Conservation (phyloP, 179 eudicot genomes). For the Beta lomatogona region DNA sequence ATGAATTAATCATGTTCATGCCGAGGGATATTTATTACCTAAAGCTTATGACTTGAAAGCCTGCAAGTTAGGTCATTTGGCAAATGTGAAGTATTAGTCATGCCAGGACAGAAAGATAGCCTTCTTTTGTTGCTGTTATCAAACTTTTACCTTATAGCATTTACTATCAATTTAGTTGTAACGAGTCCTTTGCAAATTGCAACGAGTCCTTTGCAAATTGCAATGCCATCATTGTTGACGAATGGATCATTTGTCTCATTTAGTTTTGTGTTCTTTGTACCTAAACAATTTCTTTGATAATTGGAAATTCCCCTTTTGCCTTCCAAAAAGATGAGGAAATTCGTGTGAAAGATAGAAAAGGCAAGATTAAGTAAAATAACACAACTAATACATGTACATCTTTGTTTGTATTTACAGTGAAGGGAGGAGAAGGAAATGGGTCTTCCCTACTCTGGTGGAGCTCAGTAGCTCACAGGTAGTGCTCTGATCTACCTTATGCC, state of each 20-base stretch:
- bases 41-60: background rate
- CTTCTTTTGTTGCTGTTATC: background rate
- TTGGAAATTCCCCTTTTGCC: background rate
- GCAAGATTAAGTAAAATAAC: background rate
- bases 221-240: background rate
- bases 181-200: background rate
- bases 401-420: slow-evolving; percentile 53
- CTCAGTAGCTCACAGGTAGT: slow-evolving; percentile 56
- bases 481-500: slow-evolving; percentile 1
- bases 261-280: background rate
- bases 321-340: background rate
- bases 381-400: background rate
- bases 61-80: background rate
- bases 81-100: background rate
- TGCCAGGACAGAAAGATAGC: background rate
- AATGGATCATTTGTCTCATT: background rate
- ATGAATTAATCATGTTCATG: background rate
- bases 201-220: background rate
- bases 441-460: slow-evolving; percentile 73
- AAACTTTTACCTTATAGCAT: background rate
- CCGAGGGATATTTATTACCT: background rate
- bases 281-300: background rate
- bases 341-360: background rate
- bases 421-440: slow-evolving; percentile 98
- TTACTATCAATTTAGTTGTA: background rate